Conservation (phyloP, 257 asterid species). For the Nicotiana sylvestris region DNA sequence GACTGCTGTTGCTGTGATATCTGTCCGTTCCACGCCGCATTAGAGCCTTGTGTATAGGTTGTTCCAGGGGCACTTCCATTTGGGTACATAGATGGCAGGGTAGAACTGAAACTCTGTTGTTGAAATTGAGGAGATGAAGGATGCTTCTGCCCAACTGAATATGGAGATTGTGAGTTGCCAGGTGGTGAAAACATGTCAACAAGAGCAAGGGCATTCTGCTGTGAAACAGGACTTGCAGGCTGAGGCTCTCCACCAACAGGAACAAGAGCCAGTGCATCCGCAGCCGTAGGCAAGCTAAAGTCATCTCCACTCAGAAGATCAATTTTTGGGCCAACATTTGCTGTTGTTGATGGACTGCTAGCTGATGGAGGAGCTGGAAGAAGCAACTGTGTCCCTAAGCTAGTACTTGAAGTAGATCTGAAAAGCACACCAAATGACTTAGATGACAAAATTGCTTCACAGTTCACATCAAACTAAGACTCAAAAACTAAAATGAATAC, state of each 20-base stretch:
- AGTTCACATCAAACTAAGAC: background rate
- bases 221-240: constrained; percentile 62
- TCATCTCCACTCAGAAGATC: constrained; percentile 99
- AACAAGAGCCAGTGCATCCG: constrained; percentile 63
- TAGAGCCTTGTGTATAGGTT: constrained; percentile 46
- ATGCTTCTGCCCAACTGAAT: constrained; percentile 51
- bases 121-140: constrained; percentile 59
- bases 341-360: constrained; percentile 42
- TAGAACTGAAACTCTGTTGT: constrained; percentile 41
- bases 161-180: constrained; percentile 31
- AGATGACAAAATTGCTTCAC: background rate
- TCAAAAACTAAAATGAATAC: background rate
- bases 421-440: constrained; percentile 3
- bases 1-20: constrained; percentile 68
- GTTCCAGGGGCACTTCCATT: constrained; percentile 56
- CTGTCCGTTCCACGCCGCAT: constrained; percentile 60
- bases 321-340: constrained; percentile 48
- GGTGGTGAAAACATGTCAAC: constrained; percentile 76
- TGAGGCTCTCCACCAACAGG: constrained; percentile 77
- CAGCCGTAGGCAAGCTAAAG: constrained; percentile 56
- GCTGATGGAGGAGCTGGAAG: constrained; percentile 62
- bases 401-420: constrained; percentile 64
- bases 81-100: constrained; percentile 42
- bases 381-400: constrained; percentile 49
- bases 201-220: constrained; percentile 87